Evolutionary conservation across 2,329 filamentous ascomycete species (phyloP).

Genomic region (Arthrobotrys sphaeroides): DNA sequence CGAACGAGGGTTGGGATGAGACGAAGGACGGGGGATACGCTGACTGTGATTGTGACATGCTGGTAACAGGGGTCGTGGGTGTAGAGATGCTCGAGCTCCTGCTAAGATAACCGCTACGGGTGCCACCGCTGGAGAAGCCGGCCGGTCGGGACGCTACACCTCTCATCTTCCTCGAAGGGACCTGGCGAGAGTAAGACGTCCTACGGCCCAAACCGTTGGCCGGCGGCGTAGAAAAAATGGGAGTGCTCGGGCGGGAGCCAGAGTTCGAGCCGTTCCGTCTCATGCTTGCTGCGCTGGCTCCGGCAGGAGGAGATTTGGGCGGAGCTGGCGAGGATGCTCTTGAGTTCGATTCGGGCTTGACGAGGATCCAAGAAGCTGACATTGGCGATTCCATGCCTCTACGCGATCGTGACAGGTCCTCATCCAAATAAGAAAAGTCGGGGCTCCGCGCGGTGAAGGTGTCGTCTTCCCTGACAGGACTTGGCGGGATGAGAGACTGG

Average conservation of each 20-base stretch:
- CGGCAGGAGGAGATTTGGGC: conserved; percentile 9
- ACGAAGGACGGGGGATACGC: conserved; percentile 17
- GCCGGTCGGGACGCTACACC: conserved; percentile 30
- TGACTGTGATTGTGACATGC: conserved; percentile 22
- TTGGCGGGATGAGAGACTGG: conserved; percentile 43
- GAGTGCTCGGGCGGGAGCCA: conserved; percentile 20
- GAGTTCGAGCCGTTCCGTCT: conserved; percentile 36
- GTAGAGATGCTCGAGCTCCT: conserved; percentile 33
- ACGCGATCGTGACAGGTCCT: conserved; percentile 37
- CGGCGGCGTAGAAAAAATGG: conserved; percentile 31
- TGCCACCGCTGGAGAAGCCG: neutral
- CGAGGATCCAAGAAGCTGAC: conserved; percentile 49
- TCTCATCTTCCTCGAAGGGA: conserved; percentile 44
- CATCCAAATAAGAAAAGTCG: conserved; percentile 37
- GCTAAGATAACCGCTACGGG: conserved; percentile 24
- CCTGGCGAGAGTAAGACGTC: conserved; percentile 34
- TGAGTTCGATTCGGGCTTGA: conserved; percentile 44
- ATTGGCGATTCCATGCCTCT: conserved; percentile 47
- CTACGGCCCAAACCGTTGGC: conserved; percentile 10
- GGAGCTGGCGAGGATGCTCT: conserved; percentile 36
- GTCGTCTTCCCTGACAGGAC: conserved; percentile 40
- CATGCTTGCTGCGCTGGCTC: conserved; percentile 47
- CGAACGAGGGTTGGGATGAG: conserved; percentile 37
- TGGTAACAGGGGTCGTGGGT: conserved; percentile 3
- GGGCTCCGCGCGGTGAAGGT: conserved; percentile 24